These are phyloP conservation scores for Venturia effusa DNA, from an alignment of 2,329 filamentous ascomycete genomes.

Conservation along the genomic window DNA sequence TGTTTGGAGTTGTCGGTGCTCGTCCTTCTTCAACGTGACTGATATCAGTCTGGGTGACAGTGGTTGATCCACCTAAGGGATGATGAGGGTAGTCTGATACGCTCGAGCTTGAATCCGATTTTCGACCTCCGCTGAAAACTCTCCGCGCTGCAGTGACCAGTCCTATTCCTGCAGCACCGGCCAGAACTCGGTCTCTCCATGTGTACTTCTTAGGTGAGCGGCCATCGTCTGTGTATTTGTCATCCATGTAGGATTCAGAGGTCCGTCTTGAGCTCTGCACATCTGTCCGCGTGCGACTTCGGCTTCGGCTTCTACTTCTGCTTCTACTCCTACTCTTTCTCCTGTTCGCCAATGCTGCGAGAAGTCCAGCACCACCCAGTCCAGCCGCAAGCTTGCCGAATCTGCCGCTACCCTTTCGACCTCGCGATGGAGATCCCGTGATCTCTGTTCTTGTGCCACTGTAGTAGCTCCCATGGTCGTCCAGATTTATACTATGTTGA, in stretches of 20 bases:
- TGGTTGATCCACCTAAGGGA: conserved; percentile 37
- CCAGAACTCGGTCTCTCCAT: conserved; percentile 36
- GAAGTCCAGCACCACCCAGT: conserved; percentile 45
- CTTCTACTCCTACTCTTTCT: conserved; percentile 22
- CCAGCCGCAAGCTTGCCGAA: conserved; percentile 41
- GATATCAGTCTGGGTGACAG: conserved; percentile 35
- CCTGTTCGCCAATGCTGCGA: conserved; percentile 37
- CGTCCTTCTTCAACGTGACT: conserved; percentile 43
- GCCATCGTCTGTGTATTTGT: conserved; percentile 26
- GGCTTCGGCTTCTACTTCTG: conserved; percentile 28
- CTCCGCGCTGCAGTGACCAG: conserved; percentile 37
- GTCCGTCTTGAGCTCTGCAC: conserved; percentile 25
- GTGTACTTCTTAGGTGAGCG: conserved; percentile 18
- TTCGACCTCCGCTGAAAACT: conserved; percentile 41
- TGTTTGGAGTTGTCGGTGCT: conserved; percentile 34
- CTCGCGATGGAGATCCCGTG: conserved; percentile 30
- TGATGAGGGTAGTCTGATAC: conserved; percentile 36
- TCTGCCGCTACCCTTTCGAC: conserved; percentile 28
- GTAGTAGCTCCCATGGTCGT: conserved; percentile 48
- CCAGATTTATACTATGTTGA: conserved; percentile 42
- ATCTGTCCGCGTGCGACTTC: conserved; percentile 19
- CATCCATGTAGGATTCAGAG: conserved; percentile 22
- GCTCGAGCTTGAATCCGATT: conserved; percentile 43
- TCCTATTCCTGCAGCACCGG: conserved; percentile 30
- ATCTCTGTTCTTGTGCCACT: conserved; percentile 43